Evolutionary conservation across 768 basidiomycete genomes (phyloP).

Genomic region (Pholiota conissans): DNA sequence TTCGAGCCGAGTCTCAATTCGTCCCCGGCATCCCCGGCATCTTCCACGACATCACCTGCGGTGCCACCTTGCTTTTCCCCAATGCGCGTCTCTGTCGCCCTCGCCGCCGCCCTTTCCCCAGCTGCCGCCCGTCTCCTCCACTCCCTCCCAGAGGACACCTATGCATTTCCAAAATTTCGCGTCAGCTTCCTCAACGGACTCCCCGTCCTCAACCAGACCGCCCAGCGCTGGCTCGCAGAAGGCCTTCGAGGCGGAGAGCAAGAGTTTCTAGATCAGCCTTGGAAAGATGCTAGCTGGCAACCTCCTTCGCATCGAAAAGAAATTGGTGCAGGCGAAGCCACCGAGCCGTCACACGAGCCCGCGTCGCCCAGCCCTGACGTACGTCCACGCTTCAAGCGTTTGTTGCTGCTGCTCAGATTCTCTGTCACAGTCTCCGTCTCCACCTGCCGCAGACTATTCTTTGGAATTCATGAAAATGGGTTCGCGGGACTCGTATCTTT

Average conservation of each 20-base stretch:
- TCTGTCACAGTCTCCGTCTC: constrained; percentile 11
- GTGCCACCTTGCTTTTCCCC: constrained; percentile 6
- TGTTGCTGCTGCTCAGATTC: constrained; percentile 3
- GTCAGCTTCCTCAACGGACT: constrained; percentile 78
- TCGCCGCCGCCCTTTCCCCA: constrained; percentile 26
- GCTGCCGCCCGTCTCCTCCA: constrained; percentile 51
- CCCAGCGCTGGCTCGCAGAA: constrained; percentile 68
- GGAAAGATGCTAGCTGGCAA: constrained; percentile 43
- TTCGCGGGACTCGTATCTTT: constrained; percentile 67
- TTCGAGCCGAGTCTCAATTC: constrained; percentile 19
- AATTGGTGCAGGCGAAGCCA: constrained; percentile 54
- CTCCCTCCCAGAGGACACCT: constrained; percentile 76
- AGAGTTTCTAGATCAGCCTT: constrained; percentile 74
- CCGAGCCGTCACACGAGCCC: constrained; percentile 14
- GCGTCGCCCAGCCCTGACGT: constrained; percentile 35
- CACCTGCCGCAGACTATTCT: constrained; percentile 37
- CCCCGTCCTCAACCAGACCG: constrained; percentile 74
- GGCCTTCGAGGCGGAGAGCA: constrained; percentile 74
- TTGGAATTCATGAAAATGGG: constrained; percentile 80
- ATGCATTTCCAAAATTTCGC: constrained; percentile 80
- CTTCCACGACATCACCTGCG: constrained; percentile 21
- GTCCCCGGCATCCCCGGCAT: constrained; percentile 20
- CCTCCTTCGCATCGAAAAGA: constrained; percentile 45
- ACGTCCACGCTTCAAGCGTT: constrained; percentile 20
- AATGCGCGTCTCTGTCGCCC: constrained; percentile 20